These are phyloP conservation scores for Phytophthora meadii DNA, from an alignment of 352 stramenopile genomes.

Conservation along the genomic window DNA sequence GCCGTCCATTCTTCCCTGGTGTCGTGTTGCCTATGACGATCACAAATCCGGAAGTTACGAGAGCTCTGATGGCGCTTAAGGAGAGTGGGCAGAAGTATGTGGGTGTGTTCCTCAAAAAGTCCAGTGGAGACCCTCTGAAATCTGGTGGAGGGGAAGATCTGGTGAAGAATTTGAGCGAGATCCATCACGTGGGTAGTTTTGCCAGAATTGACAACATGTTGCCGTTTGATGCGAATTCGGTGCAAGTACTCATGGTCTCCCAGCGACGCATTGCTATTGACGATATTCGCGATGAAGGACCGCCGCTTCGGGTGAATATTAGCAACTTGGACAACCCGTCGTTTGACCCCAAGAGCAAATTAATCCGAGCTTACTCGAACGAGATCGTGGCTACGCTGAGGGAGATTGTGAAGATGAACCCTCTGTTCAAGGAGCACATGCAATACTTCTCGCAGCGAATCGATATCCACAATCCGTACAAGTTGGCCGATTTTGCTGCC, in stretches of 20 bases:
- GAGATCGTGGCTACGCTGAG: slow-evolving; percentile 97
- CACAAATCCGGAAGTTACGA: slow-evolving; percentile 86
- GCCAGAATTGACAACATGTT: slow-evolving; percentile 95
- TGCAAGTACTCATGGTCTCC: slow-evolving; percentile 90
- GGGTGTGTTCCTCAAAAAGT: slow-evolving; percentile 94
- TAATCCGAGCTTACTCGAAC: slow-evolving; percentile 97
- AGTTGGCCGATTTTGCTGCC: slow-evolving; percentile 98
- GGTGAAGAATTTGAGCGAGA: slow-evolving; percentile 92
- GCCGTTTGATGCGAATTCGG: slow-evolving; percentile 73
- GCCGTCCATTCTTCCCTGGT: slow-evolving; percentile 83
- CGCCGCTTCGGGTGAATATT: slow-evolving; percentile 72
- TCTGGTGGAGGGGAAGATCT: slow-evolving; percentile 77
- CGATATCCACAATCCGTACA: slow-evolving; percentile 97
- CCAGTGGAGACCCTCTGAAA: slow-evolving; percentile 41
- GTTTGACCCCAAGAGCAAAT: slow-evolving; percentile 82
- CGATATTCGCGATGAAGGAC: slow-evolving; percentile 67
- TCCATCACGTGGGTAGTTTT: slow-evolving; percentile 96
- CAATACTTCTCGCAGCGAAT: slow-evolving; percentile 96
- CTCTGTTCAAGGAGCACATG: slow-evolving; percentile 98
- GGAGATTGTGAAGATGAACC: slow-evolving; percentile 97
- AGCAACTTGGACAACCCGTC: slow-evolving; percentile 74
- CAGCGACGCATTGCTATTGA: slow-evolving; percentile 89
- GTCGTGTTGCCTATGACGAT: slow-evolving; percentile 89
- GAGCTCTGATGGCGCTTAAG: slow-evolving; percentile 89
- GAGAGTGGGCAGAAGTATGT: slow-evolving; percentile 92